Evolutionary conservation across 306 rosid genomes (phyloP).

Genomic region (Lathyrus oleraceus): DNA sequence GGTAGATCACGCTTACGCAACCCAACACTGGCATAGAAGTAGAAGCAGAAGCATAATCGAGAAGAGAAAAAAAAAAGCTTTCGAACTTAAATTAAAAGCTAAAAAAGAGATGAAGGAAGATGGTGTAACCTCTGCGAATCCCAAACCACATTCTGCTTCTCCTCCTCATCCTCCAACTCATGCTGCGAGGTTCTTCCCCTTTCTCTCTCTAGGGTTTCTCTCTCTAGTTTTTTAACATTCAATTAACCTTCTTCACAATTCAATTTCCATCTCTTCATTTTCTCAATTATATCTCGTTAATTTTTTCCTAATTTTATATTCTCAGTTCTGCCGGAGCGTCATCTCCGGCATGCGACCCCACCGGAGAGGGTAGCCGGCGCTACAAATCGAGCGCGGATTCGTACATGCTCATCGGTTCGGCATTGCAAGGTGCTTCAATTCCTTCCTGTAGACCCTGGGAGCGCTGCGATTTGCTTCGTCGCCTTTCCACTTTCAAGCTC

Average conservation of each 20-base stretch:
- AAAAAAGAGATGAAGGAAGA: constrained; percentile 64
- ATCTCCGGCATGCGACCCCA: constrained; percentile 61
- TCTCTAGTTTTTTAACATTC: neutral
- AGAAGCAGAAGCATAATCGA: neutral
- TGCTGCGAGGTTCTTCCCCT: constrained; percentile 71
- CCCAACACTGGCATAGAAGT: neutral
- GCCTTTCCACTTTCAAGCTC: constrained; percentile 88
- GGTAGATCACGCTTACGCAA: neutral
- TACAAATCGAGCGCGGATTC: constrained; percentile 75
- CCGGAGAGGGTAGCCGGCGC: constrained; percentile 56
- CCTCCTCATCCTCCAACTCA: constrained; percentile 66
- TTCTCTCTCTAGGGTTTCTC: constrained; percentile 34
- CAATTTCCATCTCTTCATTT: neutral
- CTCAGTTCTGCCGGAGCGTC: constrained; percentile 94
- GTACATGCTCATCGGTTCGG: constrained; percentile 55
- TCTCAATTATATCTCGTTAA: neutral
- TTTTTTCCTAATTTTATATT: no score
- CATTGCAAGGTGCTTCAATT: constrained; percentile 53
- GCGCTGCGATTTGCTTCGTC: constrained; percentile 87
- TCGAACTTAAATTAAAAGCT: neutral
- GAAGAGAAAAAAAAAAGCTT: neutral
- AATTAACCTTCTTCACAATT: neutral
- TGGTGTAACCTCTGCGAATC: constrained; percentile 71
- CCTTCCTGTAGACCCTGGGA: constrained; percentile 94
- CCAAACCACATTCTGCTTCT: constrained; percentile 34